phyloP scores from a whole-genome alignment of 2,329 filamentous ascomycete species.

The Aspergillus latus region DNA sequence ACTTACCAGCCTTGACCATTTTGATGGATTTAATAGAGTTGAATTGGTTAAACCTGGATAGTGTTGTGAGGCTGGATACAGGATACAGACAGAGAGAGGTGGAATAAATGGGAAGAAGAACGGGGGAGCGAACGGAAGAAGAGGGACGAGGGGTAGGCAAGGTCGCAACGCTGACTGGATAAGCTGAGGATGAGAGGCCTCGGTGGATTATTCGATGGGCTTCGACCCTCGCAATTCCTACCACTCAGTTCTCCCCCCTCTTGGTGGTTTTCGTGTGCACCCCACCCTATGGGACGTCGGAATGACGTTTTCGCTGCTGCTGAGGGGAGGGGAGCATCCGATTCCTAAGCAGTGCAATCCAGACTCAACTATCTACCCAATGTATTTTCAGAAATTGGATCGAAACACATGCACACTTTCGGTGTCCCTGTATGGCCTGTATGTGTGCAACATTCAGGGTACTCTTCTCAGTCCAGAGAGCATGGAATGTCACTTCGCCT shows the following conservation, averaged over 20 bases:
- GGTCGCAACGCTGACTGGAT: constrained; percentile 1
- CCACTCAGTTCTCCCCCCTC: constrained; percentile 3
- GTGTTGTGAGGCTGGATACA: constrained; percentile 13
- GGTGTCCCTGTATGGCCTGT: no score
- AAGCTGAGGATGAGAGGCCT: not conserved
- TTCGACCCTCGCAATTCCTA: constrained; percentile 5
- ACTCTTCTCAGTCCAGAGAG: not conserved
- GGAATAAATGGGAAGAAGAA: constrained; percentile 21
- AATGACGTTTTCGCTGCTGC: constrained; percentile 25
- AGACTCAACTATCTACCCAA: not conserved
- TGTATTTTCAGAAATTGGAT: no score
- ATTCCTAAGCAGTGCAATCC: constrained; percentile 24
- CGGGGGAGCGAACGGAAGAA: constrained; percentile 13
- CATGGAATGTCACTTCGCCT: not conserved
- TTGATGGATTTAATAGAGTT: constrained; percentile 56
- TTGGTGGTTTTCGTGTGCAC: constrained; percentile 13
- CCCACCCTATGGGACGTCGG: constrained; percentile 24
- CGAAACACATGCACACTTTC: no score
- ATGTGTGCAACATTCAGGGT: not conserved
- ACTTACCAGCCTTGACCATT: constrained; percentile 98
- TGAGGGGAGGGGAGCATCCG: constrained; percentile 7
- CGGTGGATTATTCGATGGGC: constrained; percentile 5
- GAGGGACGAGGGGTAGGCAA: constrained; percentile 18
- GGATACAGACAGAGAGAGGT: constrained; percentile 3
- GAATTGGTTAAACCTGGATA: constrained; percentile 11